Evolutionary conservation across 2,329 filamentous ascomycete genomes (phyloP), one percentile per base, ranked within the genome.

Genomic region (Botrytis tulipae): DNA sequence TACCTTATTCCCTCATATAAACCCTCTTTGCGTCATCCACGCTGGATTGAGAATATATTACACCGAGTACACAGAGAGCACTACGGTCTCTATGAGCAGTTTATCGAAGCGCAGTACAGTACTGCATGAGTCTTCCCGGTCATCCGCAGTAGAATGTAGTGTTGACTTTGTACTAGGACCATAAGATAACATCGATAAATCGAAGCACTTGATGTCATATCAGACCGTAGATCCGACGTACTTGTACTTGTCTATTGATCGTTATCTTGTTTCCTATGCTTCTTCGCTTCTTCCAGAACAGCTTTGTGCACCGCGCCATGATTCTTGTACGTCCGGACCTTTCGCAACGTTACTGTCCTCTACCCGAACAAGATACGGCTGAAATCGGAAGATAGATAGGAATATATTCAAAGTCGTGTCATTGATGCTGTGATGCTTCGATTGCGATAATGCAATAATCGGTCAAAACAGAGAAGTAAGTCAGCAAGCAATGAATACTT

Each of bases 301-400:
- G 42, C 14, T 29, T 32, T 16, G 66, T 57, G 29, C n/a, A 32
- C 12, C 46, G n/a, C 16, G 25, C 14, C 65, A 40, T 29, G 4
- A 42, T 29, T 40, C 35, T 54, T 18, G 46, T 54, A 54, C 46
- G n/a, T 29, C 18, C 9, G 35, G 37, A 68, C 9, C 25, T 54
- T 22, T 57, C 48, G 66, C 66, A 68, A 68, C 48, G 48, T 68
- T 57, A 68, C 48, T 20, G 10, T 57, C 40, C 25, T 16, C n/a
- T 16, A 57, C 37, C n/a, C 35, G 35, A 37, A 1, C 12, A 4
- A 25, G 20, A 68, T 22, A 32, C 66, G 37, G n/a, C 25, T 42
- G 32, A 29, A 68, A 16, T 42, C 48, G 25, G 48, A 42, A 68
- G n/a, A 12, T 42, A n/a, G 66, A 68, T n/a, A 20, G 35, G n/a